phyloP scores from a whole-genome alignment of 2,329 filamentous ascomycete genomes.

The Emericellopsis cladophorae region DNA sequence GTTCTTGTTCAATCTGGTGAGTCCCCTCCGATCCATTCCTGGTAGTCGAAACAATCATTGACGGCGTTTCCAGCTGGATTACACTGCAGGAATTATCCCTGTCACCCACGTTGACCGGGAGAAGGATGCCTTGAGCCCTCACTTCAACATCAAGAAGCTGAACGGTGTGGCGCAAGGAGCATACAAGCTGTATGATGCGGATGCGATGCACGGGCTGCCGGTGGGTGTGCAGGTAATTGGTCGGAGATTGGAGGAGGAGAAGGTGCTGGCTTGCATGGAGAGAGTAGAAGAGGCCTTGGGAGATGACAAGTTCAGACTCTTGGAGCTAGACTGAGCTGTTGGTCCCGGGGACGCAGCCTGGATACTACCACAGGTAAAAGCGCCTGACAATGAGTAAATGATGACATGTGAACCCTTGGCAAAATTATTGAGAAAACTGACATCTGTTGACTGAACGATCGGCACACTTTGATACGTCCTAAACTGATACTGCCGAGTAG shows the following conservation, averaged over 20 bases:
- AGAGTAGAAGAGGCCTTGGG: slow-evolving; percentile 63
- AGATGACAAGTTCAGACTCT: slow-evolving; percentile 35
- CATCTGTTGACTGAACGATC: too few species aligned
- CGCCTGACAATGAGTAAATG: too few species aligned
- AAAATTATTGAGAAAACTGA: too few species aligned
- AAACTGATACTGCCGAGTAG: too few species aligned
- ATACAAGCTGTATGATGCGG: slow-evolving; percentile 74
- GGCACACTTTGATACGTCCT: too few species aligned
- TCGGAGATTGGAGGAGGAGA: slow-evolving; percentile 71
- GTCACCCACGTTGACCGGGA: slow-evolving; percentile 69
- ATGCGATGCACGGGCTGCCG: slow-evolving; percentile 75
- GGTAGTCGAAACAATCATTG: neutral
- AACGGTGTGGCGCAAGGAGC: slow-evolving; percentile 74
- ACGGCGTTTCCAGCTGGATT: slow-evolving; percentile 54
- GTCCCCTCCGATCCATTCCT: neutral
- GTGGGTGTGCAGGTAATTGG: slow-evolving; percentile 80
- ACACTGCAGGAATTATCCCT: slow-evolving; percentile 70
- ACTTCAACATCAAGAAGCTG: slow-evolving; percentile 48
- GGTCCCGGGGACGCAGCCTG: too few species aligned
- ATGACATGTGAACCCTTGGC: too few species aligned
- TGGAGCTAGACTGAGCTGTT: slow-evolving; percentile 29
- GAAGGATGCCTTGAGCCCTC: slow-evolving; percentile 51
- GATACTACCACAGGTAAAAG: too few species aligned
- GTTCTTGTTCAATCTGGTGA: slow-evolving; percentile 78
- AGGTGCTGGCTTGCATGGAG: slow-evolving; percentile 72